Evolutionary conservation across 257 asterid genomes (phyloP), one percentile per base, ranked within the genome.

Genomic region (Capsicum chinense): DNA sequence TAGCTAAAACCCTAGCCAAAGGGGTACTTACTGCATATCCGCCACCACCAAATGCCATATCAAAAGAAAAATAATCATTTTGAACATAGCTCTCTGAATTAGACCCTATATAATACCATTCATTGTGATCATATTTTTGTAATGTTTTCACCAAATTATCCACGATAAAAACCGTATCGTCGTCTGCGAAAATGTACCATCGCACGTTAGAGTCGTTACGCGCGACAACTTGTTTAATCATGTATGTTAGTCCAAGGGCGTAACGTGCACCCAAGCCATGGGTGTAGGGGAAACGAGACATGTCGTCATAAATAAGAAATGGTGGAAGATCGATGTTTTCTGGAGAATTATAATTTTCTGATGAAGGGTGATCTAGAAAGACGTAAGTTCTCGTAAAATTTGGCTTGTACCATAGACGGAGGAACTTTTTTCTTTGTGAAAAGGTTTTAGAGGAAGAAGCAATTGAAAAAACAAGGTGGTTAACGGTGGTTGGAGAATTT

Each of bases 31-130:
- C 82, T 7, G 91, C 98, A 82, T 86, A 92, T 33, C 98, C 98
- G 1, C 97, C 97, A 15, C 98, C 97, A 10, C 98, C 97, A 86
- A 79, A 94, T 57, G 97, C 98, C 98, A 94, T 92, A 21, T 80
- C 90, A 71, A 94, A 94, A 12, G 86, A 90, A 83, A 90, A 91
- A 74, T 91, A 88, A 81, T 90, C 91, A 78, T 93, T 94, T 85
- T 93, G 97, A 71, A 90, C 94, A 66, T 91, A 94, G 66, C 93
- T 92, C 91, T 94, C 97, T 6, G 97, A 93, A 21, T 87, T 78
- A 87, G 84, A 85, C 50, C 97, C 97, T 16, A 93, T 81, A 37
- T 93, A 94, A 79, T 86, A 90, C 97, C 93, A 94, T 89, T 79
- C 57, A 54, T 82, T 66, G 69, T 92, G 92, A 84, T 94, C 91